These are phyloP conservation scores for Jamesozyma spencerorum DNA, from an alignment of 805 yeast genomes.

Conservation along the genomic window DNA sequence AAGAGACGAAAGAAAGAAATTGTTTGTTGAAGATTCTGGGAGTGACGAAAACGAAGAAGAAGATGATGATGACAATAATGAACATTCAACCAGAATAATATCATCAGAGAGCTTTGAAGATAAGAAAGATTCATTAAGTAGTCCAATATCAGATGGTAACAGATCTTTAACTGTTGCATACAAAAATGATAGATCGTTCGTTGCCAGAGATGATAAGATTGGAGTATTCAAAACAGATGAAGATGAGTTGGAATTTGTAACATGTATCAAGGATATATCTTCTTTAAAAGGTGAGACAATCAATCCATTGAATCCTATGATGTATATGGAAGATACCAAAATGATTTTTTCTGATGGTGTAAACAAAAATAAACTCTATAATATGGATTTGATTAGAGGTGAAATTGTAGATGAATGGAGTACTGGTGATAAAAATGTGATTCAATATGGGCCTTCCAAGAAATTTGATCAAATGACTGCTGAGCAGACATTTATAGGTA, in stretches of 20 bases:
- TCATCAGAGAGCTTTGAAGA: constrained; percentile 17
- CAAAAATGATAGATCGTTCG: constrained; percentile 63
- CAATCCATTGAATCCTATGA: constrained; percentile 58
- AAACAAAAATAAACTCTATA: constrained; percentile 41
- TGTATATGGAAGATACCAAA: constrained; percentile 63
- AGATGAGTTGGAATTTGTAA: constrained; percentile 45
- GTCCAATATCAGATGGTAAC: constrained; percentile 34
- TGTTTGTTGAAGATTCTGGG: constrained; percentile 27
- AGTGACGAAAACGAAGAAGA: constrained; percentile 31
- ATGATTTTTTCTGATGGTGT: constrained; percentile 55
- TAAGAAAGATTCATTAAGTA: constrained; percentile 8
- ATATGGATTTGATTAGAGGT: constrained; percentile 75
- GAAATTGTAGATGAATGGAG: constrained; percentile 82
- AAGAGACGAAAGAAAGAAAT: constrained; percentile 23
- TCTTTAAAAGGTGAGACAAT: constrained; percentile 42
- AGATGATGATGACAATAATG: constrained; percentile 31
- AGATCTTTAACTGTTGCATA: constrained; percentile 62
- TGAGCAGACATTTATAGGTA: constrained; percentile 68
- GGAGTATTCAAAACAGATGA: constrained; percentile 60
- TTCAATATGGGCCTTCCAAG: constrained; percentile 56
- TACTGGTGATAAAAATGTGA: constrained; percentile 41
- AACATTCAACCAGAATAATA: constrained; percentile 16
- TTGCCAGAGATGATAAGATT: constrained; percentile 66
- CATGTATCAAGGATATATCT: constrained; percentile 56
- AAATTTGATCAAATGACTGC: constrained; percentile 66